Base-by-base conservation (phyloP, 2,329 filamentous ascomycete genomes). In the Neophaeococcomyces mojaviensis region DNA sequence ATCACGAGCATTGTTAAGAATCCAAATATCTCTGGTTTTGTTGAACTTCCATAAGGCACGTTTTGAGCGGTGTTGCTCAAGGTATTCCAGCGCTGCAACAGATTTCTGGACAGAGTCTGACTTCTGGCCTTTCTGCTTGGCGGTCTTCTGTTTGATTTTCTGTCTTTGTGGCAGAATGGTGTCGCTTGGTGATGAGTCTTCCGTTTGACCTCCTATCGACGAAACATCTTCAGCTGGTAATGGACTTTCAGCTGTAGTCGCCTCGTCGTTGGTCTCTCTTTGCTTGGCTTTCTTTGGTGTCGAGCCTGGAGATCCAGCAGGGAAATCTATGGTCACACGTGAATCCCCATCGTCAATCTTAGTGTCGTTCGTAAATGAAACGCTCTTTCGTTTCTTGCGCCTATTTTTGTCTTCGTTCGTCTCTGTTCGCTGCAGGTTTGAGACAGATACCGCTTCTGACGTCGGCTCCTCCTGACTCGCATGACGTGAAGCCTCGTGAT, bases 41-140 rank as follows among this genome's bases (percentile, higher is more conserved):
- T 94, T 94, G 72, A 96, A 97, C 65, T 95, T 96, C 90, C 90
- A 97, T 56, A 72, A 73, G 8, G 75, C 70, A 48, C 81, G 81
- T 50, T 81, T 76, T 46, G 75, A 76, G 65, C 86, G 74, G 74
- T 88, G 95, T 61, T 82, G 79, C 38, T 74, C 74, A 36, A 96
- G 76, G 62, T 96, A 96, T 44, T 78, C 73, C 13, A 55, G 39
- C 20, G 50, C 46, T 24, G 48, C 16, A 20, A 49, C 39, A 9
- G 50, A 31, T 37, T 58, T 56, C 41, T 52, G 47, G 46, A 46
- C 46, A 30, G 45, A 48, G 36, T 47, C 51, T 32, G 33, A 51
- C 48, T 42, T 41, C 47, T 54, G 58, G 47, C 51, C 52, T 49
- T 44, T 56, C 46, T 37, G 46, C 47, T 60, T 61, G 41, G 59